phyloP scores from a whole-genome alignment of 345 rosid genomes.

The Erysimum cheiranthoides region DNA sequence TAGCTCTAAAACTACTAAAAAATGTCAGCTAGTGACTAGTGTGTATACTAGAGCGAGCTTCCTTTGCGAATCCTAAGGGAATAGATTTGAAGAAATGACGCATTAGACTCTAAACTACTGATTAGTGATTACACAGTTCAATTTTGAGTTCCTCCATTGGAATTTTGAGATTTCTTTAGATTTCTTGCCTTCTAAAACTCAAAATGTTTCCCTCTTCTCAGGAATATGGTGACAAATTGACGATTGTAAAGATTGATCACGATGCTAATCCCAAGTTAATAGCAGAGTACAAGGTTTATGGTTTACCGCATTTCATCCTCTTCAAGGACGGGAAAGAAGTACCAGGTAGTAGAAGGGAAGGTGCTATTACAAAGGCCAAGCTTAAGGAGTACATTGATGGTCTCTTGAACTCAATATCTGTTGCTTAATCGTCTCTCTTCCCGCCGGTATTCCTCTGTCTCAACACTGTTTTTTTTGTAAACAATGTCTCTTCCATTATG shows the following conservation, averaged over 20 bases:
- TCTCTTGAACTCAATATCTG: conserved; percentile 58
- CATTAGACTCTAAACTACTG: neutral
- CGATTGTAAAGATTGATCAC: conserved; percentile 79
- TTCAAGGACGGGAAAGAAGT: conserved; percentile 80
- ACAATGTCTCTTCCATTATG: neutral
- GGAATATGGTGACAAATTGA: conserved; percentile 74
- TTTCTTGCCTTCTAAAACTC: neutral
- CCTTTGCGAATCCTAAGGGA: neutral
- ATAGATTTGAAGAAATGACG: too few species aligned
- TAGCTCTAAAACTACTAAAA: conserved; percentile 7
- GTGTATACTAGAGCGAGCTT: neutral
- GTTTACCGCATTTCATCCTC: conserved; percentile 78
- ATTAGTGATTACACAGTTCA: neutral
- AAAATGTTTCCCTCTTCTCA: conserved; percentile 4
- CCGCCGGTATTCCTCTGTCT: conserved; percentile 29
- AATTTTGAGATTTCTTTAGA: neutral
- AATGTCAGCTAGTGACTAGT: conserved; percentile 1
- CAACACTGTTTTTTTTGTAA: conserved; percentile 32
- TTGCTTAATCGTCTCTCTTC: conserved; percentile 49
- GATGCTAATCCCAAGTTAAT: conserved; percentile 72
- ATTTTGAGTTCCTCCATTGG: neutral
- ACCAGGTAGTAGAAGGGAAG: conserved; percentile 83
- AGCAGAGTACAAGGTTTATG: conserved; percentile 72
- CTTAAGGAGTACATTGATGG: conserved; percentile 73
- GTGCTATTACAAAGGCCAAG: conserved; percentile 79